Evolutionary conservation across 495 filamentous ascomycete genomes (phyloP).

Genomic region (Neurospora sublineolata): DNA sequence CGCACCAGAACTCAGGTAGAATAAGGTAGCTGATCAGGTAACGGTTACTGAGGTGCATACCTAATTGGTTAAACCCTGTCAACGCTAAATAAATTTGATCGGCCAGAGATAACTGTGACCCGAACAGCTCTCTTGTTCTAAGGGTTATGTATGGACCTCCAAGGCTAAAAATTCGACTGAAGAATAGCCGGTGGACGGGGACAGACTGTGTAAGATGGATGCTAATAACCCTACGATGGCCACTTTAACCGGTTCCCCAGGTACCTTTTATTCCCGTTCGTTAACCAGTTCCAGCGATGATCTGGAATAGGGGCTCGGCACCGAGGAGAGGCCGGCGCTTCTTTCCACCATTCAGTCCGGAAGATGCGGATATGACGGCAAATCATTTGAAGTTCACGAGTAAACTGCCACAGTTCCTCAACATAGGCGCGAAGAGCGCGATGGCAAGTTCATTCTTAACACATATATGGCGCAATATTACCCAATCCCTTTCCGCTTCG

Average conservation of each 20-base stretch:
- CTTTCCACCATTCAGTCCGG: background rate
- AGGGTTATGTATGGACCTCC: background rate
- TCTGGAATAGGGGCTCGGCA: background rate
- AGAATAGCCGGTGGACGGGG: background rate
- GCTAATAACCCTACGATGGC: background rate
- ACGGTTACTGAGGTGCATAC: too few relatives aligned
- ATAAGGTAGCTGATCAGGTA: too few relatives aligned
- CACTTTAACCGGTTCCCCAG: background rate
- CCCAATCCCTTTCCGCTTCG: background rate
- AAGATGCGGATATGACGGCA: background rate
- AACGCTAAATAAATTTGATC: too few relatives aligned
- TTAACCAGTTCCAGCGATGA: background rate
- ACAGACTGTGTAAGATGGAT: background rate
- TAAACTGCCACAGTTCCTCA: background rate
- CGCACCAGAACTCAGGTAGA: too few relatives aligned
- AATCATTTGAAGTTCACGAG: background rate
- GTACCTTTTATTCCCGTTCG: background rate
- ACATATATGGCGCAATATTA: background rate
- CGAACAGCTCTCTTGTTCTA: background rate
- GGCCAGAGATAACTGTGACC: background rate
- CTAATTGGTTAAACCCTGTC: too few relatives aligned
- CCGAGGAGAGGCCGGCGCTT: background rate
- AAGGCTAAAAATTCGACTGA: background rate
- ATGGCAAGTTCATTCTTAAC: background rate
- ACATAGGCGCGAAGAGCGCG: background rate